Conservation (phyloP, 2,329 filamentous ascomycete species). For the Diaporthe humulicola region DNA sequence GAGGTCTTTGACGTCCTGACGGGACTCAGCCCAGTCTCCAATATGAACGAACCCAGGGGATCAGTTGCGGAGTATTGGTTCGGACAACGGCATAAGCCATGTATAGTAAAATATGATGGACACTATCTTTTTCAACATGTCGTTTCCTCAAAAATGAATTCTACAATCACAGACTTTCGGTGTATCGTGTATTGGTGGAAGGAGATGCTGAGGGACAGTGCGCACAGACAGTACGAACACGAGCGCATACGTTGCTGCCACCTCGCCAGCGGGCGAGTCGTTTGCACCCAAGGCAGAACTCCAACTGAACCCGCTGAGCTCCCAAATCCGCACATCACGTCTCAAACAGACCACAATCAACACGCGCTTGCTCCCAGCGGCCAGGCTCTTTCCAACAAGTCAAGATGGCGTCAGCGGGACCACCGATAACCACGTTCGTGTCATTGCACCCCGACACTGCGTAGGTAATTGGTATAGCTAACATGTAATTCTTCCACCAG, state of each 20-base stretch:
- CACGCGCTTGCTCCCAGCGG: not conserved
- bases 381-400: not conserved
- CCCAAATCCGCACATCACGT: not conserved
- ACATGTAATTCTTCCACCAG: conserved; percentile 55
- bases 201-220: not conserved
- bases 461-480: conserved; percentile 50
- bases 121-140: rapidly evolving
- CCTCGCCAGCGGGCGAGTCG: not conserved
- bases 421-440: conserved; percentile 77
- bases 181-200: too few relatives aligned
- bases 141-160: not conserved
- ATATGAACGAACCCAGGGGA: too few relatives aligned
- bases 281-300: not conserved
- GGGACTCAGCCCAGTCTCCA: not conserved
- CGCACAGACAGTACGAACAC: not conserved
- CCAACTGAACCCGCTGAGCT: not conserved
- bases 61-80: not conserved
- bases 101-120: not conserved
- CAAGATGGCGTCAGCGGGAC: conserved; percentile 53
- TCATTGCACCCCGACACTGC: conserved; percentile 79
- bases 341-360: not conserved
- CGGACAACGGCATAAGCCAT: not conserved
- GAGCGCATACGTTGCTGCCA: not conserved
- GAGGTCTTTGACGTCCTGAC: not conserved
- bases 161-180: not conserved